Evolutionary conservation across 1,139 yeast species (phyloP), one percentile per base, ranked within the genome.

Genomic region (Debaryomyces sp.): DNA sequence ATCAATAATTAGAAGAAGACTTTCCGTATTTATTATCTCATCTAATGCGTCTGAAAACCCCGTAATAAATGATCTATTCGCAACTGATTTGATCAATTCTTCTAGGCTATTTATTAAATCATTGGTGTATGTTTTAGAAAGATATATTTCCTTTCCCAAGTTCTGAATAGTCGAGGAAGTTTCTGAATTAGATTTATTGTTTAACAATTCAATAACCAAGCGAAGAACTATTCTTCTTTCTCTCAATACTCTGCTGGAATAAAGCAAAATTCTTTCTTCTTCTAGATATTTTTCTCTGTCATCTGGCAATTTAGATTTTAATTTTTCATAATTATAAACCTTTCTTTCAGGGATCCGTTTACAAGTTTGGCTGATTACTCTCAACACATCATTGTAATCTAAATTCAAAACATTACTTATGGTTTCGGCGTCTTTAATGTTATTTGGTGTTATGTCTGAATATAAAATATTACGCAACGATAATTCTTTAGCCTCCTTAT

Each of bases 141-240:
- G 40, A 38, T 43, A 67, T 32, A 78, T 59, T 24, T 72, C 70
- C 46, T 66, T 69, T 3, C 81, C 79, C 47, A 77, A 58, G 48
- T 73, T 72, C 45, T 70, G 74, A 13, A 73, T 66, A 4, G 63
- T 54, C 0, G 63, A 53, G 6, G 81, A 68, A 4, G 66, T 59
- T 7, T 56, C 50, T 2, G 60, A 54, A 50, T 71, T 71, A 15
- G 68, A 57, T 48, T 73, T 75, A 48, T 72, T 63, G 50, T 64
- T 66, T 45, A 78, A 60, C 44, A 81, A 59, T 50, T 70, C 70
- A 12, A 65, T 55, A 1, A 71, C 73, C n/a, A 78, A 67, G 27
- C 70, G 69, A 36, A 78, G 60, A 0, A 81, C 60, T 1, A 71
- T 62, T 54, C 84, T 65, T 58, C 81, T 70, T 53, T 82, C 86